Percentiles rank a stretch among this genome's conserved stretches.
Evolutionary conservation across 2,329 filamentous ascomycete genomes (phyloP).

Genomic region (Camillea tinctor): DNA sequence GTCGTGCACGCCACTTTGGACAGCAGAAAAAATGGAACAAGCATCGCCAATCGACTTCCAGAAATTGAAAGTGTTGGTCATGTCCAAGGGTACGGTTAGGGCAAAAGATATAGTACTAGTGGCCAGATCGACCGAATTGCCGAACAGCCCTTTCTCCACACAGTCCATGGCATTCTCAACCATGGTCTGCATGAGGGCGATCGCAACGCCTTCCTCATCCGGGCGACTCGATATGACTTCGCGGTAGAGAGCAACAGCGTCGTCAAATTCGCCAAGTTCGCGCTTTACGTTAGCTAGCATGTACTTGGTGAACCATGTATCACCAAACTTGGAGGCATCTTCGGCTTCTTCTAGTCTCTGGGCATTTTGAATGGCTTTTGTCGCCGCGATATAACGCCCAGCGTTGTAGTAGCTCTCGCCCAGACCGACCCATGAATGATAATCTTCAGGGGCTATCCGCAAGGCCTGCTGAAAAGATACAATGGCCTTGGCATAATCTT

Average conservation of each 20-base stretch:
- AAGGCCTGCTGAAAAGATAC: slow-evolving; percentile 89
- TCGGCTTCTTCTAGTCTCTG: slow-evolving; percentile 67
- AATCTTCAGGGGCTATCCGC: slow-evolving; percentile 79
- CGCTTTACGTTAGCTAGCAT: slow-evolving; percentile 95
- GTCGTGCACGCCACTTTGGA: slow-evolving; percentile 64
- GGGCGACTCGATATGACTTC: slow-evolving; percentile 67
- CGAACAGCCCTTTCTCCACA: slow-evolving; percentile 81
- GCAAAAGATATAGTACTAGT: slow-evolving; percentile 68
- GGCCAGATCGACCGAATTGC: slow-evolving; percentile 73
- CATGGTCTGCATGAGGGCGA: slow-evolving; percentile 84
- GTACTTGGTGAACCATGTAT: slow-evolving; percentile 94
- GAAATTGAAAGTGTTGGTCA: slow-evolving; percentile 79
- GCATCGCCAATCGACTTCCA: slow-evolving; percentile 94
- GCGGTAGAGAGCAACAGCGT: slow-evolving; percentile 75
- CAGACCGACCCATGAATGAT: slow-evolving; percentile 93
- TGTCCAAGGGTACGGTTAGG: slow-evolving; percentile 55
- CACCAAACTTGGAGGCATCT: slow-evolving; percentile 54
- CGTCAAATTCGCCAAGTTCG: slow-evolving; percentile 86
- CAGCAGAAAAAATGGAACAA: slow-evolving; percentile 77
- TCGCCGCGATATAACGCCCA: slow-evolving; percentile 89
- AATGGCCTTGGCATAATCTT: slow-evolving; percentile 85
- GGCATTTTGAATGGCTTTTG: slow-evolving; percentile 84
- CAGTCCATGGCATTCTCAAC: slow-evolving; percentile 77
- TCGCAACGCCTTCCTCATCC: slow-evolving; percentile 79
- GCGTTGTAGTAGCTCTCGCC: slow-evolving; percentile 98